Evolutionary conservation across 2,329 filamentous ascomycete genomes (phyloP), one percentile per base, ranked within the genome.

Genomic region (Intubia oerlemansii): DNA sequence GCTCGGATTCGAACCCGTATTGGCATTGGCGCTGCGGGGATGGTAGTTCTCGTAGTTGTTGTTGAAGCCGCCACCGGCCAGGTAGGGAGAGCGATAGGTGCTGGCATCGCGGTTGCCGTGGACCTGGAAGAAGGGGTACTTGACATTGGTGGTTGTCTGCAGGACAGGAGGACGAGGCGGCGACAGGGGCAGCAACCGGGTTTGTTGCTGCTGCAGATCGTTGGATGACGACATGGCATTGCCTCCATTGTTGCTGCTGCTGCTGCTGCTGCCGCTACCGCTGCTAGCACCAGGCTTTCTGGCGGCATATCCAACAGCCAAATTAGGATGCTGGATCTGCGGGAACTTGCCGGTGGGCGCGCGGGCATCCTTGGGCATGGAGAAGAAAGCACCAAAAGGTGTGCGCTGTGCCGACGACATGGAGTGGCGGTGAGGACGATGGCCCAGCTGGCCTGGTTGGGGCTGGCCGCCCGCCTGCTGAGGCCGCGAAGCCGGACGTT

Each of bases 1-100:
- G n/a, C n/a, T n/a, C n/a, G n/a, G n/a, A n/a, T n/a, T n/a, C n/a
- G n/a, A n/a, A n/a, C 19, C 19, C 19, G 19, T 8, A 21, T 21
- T 8, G 19, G n/a, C 19, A 8, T 21, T 21, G 19, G 8, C n/a
- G 8, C n/a, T 21, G n/a, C 19, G 19, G 19, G 19, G 8, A n/a
- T 8, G 19, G n/a, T 21, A n/a, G 19, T 21, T 8, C 13, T 68
- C 62, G 32, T 69, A 68, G 5, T 63, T 64, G 34, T 71, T 71
- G 19, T 59, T 66, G 38, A 70, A 70, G 0, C 65, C 66, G 15
- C 61, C 59, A 47, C 51, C 56, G 2, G 54, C 50, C 11, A 59
- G 55, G 40, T 72, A 73, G 1, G 67, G 67, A 5, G 63, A 68
- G 28, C 62, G 56, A 34, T 73, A 71, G 30, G 59, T 59, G 7